A percentile compares a stretch with the other conserved stretches of the same genome.
These are phyloP conservation scores for Lactarius trivialis DNA, from an alignment of 768 basidiomycete species.

Conservation along the genomic window DNA sequence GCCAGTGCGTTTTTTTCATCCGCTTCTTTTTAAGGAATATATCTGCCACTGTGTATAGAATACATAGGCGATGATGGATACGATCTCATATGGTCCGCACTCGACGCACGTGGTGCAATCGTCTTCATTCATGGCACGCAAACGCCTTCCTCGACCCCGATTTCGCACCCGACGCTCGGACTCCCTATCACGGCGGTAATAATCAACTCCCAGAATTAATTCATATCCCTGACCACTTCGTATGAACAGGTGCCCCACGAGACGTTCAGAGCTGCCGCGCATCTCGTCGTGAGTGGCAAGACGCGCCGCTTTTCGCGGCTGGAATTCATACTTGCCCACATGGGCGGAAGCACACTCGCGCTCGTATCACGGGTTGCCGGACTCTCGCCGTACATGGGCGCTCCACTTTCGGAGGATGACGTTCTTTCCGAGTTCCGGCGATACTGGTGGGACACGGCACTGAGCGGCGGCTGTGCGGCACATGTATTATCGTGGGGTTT, in stretches of 20 bases:
- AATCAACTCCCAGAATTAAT: conserved; percentile 2
- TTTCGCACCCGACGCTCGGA: conserved; percentile 57
- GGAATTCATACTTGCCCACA: conserved; percentile 64
- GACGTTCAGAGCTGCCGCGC: conserved; percentile 75
- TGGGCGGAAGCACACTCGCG: conserved; percentile 62
- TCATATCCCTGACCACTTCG: neutral
- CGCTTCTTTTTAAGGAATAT: neutral
- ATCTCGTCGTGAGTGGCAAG: conserved; percentile 65
- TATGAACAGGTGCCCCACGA: conserved; percentile 63
- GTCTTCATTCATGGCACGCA: conserved; percentile 73
- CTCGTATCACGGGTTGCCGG: conserved; percentile 65
- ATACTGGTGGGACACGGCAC: conserved; percentile 71
- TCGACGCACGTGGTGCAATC: conserved; percentile 49
- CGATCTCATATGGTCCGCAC: conserved; percentile 64
- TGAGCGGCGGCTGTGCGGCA: conserved; percentile 50
- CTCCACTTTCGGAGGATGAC: conserved; percentile 51
- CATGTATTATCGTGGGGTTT: conserved; percentile 47
- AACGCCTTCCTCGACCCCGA: conserved; percentile 54
- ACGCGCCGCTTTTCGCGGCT: conserved; percentile 55
- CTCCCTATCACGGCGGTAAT: conserved; percentile 65
- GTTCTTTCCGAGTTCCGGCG: conserved; percentile 61
- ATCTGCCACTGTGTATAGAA: conserved; percentile 31
- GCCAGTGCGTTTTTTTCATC: conserved; percentile 40
- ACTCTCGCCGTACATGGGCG: conserved; percentile 65
- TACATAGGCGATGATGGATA: conserved; percentile 63